Evolutionary conservation across 2,329 filamentous ascomycete species (phyloP).

Genomic region (Ophiocordyceps camponoti-floridani): DNA sequence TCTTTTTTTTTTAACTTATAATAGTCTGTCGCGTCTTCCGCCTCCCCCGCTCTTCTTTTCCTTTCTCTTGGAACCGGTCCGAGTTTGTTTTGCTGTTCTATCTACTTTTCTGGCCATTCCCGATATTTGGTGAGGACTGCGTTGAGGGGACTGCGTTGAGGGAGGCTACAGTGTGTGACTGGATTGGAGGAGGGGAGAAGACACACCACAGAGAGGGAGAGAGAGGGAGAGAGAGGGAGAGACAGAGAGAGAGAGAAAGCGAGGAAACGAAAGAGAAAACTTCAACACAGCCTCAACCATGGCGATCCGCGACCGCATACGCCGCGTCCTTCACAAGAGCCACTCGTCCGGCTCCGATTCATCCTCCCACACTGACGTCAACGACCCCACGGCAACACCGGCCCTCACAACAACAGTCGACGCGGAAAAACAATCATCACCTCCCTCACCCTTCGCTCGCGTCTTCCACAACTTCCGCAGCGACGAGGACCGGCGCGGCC

Average conservation of each 20-base stretch:
- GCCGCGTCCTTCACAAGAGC: slow-evolving; percentile 21
- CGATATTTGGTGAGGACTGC: too few relatives aligned
- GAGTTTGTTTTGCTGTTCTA: background rate
- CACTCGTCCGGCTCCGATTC: slow-evolving; percentile 11
- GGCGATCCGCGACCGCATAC: slow-evolving; percentile 24
- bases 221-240: too few relatives aligned
- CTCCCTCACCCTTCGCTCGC: slow-evolving; percentile 12
- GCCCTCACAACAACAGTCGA: slow-evolving; percentile 12
- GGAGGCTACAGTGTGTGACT: too few relatives aligned
- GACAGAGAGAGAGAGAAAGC: background rate
- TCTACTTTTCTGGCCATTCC: background rate
- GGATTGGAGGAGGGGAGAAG: background rate
- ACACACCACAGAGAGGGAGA: too few relatives aligned
- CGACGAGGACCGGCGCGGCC: slow-evolving; percentile 5
- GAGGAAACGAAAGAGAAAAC: background rate
- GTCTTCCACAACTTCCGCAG: slow-evolving; percentile 12
- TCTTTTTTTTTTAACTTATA: background rate
- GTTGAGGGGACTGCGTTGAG: too few relatives aligned
- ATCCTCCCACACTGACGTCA: slow-evolving; percentile 14
- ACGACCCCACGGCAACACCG: slow-evolving; percentile 11
- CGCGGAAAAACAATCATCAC: slow-evolving; percentile 11
- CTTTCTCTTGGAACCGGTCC: background rate
- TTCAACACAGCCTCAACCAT: slow-evolving; percentile 12
- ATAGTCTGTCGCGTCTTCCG: background rate
- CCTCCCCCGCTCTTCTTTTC: background rate